Evolutionary conservation across 2,329 filamentous ascomycete species (phyloP).

Genomic region (Curvularia spicifera): DNA sequence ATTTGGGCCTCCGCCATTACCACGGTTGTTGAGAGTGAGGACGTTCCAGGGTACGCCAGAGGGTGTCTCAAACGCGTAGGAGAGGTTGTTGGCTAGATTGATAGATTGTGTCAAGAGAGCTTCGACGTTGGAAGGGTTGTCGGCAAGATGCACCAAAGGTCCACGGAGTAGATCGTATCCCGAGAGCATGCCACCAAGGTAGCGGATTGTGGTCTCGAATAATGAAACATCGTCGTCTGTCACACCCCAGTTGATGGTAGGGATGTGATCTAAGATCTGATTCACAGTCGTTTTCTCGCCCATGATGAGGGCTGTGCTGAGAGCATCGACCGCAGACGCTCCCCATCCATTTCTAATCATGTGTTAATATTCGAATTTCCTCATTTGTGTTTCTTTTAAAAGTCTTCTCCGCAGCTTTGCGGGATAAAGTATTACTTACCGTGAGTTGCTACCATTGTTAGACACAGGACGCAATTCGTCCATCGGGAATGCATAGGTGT

Average conservation of each 20-base stretch:
- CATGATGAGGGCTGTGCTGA: constrained; percentile 83
- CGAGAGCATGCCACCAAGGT: constrained; percentile 79
- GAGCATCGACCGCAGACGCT: constrained; percentile 79
- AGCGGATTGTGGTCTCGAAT: constrained; percentile 91
- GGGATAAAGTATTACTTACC: constrained; percentile 57
- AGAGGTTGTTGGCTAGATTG: constrained; percentile 73
- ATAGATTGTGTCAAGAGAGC: constrained; percentile 70
- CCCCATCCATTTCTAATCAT: constrained; percentile 77
- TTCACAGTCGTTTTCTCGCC: constrained; percentile 69
- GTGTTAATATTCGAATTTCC: neutral
- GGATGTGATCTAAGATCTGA: constrained; percentile 73
- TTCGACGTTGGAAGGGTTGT: constrained; percentile 58
- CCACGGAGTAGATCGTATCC: constrained; percentile 76
- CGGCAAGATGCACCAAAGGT: constrained; percentile 62
- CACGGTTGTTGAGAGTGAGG: constrained; percentile 64
- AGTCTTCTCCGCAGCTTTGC: neutral
- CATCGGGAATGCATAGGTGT: constrained; percentile 75
- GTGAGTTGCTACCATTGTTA: constrained; percentile 70
- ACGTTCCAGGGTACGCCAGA: constrained; percentile 76
- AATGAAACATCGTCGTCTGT: constrained; percentile 69
- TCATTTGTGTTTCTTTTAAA: neutral
- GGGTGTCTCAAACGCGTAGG: constrained; percentile 78
- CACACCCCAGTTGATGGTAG: constrained; percentile 71
- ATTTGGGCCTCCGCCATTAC: constrained; percentile 62
- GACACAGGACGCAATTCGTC: constrained; percentile 75